Conservation (phyloP, 2,329 filamentous ascomycete species). For the Cordyceps fumosorosea region DNA sequence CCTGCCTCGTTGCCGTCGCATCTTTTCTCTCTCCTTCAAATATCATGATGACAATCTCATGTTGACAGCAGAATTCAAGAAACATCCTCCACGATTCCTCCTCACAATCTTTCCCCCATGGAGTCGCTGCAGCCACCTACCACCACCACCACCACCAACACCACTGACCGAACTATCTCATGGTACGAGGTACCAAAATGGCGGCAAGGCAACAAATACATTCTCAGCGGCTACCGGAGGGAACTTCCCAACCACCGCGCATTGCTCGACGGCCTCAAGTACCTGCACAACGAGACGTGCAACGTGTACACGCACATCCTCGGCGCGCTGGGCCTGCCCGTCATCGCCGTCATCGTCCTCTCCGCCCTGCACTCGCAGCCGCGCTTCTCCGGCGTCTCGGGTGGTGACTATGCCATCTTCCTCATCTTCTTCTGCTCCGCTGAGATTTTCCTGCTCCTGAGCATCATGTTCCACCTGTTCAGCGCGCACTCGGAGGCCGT, state of each 20-base stretch:
- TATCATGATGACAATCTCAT: background rate
- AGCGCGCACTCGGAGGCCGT: background rate
- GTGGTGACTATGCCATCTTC: background rate
- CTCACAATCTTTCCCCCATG: background rate
- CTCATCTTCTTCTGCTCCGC: background rate
- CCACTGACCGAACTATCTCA: background rate
- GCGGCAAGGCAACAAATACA: conserved; percentile 11
- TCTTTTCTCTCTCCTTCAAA: background rate
- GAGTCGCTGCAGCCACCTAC: background rate
- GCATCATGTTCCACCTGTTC: background rate
- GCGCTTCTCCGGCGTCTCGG: background rate
- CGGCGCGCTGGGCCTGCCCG: conserved; percentile 12
- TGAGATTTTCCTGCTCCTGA: background rate
- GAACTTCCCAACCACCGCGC: conserved; percentile 9
- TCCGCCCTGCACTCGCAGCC: background rate
- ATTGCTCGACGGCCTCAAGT: conserved; percentile 12
- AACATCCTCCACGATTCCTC: background rate
- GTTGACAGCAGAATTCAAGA: background rate
- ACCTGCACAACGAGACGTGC: conserved; percentile 16
- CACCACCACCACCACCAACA: background rate
- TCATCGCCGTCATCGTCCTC: conserved; percentile 4
- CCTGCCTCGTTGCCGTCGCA: background rate
- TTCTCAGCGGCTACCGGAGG: conserved; percentile 15
- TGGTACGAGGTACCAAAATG: conserved; percentile 9
- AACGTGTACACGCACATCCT: conserved; percentile 16